Conservation (phyloP, 2,329 filamentous ascomycete species). For the Diaporthe sp. region DNA sequence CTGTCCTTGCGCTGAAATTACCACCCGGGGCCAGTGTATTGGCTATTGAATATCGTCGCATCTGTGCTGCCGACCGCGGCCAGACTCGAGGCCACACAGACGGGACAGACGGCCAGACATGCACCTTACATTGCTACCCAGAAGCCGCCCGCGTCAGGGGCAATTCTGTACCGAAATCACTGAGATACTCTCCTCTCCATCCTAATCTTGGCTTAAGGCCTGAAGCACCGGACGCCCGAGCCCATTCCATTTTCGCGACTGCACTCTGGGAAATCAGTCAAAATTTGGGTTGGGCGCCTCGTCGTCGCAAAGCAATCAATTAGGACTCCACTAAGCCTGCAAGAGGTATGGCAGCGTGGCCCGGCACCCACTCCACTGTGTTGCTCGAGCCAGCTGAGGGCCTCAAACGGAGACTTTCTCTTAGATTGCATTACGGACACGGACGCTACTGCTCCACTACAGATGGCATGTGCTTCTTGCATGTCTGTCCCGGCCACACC, state of each 20-base stretch:
- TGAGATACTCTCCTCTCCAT: background rate
- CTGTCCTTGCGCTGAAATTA: constrained; percentile 26
- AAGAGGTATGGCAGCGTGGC: constrained; percentile 35
- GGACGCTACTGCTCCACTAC: constrained; percentile 41
- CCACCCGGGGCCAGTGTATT: constrained; percentile 1
- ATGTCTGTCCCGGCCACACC: constrained; percentile 36
- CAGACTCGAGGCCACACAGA: constrained; percentile 9
- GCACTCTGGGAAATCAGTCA: constrained; percentile 25
- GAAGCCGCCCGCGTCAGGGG: constrained; percentile 17
- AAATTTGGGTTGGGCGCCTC: constrained; percentile 40
- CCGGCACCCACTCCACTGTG: constrained; percentile 8
- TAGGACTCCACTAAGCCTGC: constrained; percentile 33
- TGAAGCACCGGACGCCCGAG: constrained; percentile 23
- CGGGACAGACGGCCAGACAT: constrained; percentile 1
- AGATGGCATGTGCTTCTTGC: constrained; percentile 39
- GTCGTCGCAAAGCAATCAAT: constrained; percentile 40
- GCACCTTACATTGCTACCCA: constrained; percentile 24
- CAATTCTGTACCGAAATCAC: constrained; percentile 26
- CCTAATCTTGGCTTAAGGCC: constrained; percentile 29
- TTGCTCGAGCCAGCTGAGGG: constrained; percentile 17
- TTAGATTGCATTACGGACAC: constrained; percentile 42
- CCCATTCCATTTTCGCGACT: constrained; percentile 7
- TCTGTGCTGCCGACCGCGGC: constrained; percentile 23
- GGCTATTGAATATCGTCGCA: constrained; percentile 14
- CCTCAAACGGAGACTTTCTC: constrained; percentile 42